Evolutionary conservation across 2,329 filamentous ascomycete species (phyloP).

Genomic region (Colletotrichum falcatum): DNA sequence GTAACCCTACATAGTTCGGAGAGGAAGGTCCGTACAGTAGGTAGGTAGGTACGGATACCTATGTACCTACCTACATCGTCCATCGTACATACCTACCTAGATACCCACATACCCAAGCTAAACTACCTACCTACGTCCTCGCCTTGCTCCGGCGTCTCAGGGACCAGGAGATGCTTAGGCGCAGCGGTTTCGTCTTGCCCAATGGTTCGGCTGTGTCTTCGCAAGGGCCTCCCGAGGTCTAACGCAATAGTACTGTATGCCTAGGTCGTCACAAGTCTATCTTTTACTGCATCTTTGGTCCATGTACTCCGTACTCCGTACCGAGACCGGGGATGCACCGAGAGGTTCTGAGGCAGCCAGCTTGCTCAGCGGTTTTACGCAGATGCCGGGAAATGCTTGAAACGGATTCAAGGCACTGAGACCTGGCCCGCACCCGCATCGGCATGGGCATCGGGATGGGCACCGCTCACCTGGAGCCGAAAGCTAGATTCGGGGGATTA

Average conservation of each 20-base stretch:
- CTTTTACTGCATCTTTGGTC: neutral
- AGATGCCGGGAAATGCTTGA: neutral
- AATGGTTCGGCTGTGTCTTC: neutral
- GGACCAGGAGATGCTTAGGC: neutral
- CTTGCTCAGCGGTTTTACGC: neutral
- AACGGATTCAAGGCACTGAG: neutral
- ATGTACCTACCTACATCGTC: too few species aligned
- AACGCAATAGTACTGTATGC: too few species aligned
- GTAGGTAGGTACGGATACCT: too few species aligned
- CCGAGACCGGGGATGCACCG: too few species aligned
- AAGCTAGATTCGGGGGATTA: neutral
- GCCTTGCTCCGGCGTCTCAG: neutral
- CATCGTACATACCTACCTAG: too few species aligned
- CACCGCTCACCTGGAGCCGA: neutral
- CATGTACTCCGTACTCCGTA: too few species aligned
- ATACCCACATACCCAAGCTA: too few species aligned
- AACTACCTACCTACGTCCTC: neutral
- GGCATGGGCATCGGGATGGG: neutral
- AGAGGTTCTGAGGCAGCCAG: neutral
- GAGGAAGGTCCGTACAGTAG: too few species aligned
- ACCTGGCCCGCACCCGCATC: neutral
- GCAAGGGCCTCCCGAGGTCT: neutral
- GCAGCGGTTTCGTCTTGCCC: conserved; percentile 13
- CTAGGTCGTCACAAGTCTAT: too few species aligned
- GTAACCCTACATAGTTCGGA: too few species aligned